Percentiles rank a stretch among this genome's conserved stretches.
Conservation (phyloP, 75 land plant genomes). For the Pseudotsuga menziesii region DNA sequence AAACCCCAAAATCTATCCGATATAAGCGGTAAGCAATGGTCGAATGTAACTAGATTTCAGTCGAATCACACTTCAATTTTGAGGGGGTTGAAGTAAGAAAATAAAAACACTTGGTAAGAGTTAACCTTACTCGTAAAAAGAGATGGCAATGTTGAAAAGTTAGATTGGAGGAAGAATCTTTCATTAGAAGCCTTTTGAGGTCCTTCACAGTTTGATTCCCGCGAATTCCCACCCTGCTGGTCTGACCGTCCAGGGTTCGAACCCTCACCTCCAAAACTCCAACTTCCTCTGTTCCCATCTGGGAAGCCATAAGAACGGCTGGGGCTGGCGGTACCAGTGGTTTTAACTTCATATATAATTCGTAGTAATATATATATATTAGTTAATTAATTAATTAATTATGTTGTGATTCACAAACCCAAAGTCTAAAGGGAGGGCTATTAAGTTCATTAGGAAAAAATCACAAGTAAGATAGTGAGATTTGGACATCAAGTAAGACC, state of each 20-base stretch:
- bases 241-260: conserved; percentile 53
- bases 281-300: neutral
- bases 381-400: too few relatives aligned
- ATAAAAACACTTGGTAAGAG: too few relatives aligned
- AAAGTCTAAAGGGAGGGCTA: too few relatives aligned
- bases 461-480: too few relatives aligned
- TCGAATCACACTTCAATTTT: neutral
- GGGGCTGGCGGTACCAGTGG: too few relatives aligned
- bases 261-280: conserved; percentile 29
- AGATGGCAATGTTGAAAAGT: conserved; percentile 64
- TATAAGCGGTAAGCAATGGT: neutral
- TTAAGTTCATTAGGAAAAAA: too few relatives aligned
- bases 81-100: neutral
- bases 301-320: neutral
- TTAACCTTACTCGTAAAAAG: conserved; percentile 48
- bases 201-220: conserved; percentile 28
- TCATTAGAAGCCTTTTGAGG: conserved; percentile 46
- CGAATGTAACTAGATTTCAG: neutral
- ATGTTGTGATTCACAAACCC: too few relatives aligned
- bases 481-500: too few relatives aligned
- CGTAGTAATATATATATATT: too few relatives aligned
- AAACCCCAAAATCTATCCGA: neutral
- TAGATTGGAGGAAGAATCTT: conserved; percentile 27
- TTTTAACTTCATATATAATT: too few relatives aligned
- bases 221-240: conserved; percentile 21